Base-by-base conservation (phyloP, 2,329 filamentous ascomycete genomes). In the Alternaria ethzedia region DNA sequence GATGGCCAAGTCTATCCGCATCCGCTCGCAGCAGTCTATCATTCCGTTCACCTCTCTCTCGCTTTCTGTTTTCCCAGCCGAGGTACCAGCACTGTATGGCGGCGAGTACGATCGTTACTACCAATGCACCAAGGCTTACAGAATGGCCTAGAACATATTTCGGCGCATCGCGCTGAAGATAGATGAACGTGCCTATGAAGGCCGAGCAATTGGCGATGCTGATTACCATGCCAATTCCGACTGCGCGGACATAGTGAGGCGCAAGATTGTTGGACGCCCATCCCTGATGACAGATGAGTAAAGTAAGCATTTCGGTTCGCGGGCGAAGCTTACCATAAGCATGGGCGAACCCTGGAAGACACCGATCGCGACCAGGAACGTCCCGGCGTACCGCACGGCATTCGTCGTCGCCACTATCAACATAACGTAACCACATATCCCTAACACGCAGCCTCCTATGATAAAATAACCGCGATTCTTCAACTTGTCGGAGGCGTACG, bases 231-330 rank as follows among this genome's bases (percentile, higher is more conserved):
- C 85, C 86, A 0, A 84, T 79, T 3, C 82, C 82, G 41, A 88
- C 81, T 1, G 84, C 82, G 30, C 86, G 81, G 75, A 89, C 88
- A 72, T 87, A 88, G 73, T 88, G 86, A 3, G 86, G 86, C 13
- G 75, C 74, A 43, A 83, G 73, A 59, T 83, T 83, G 69, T 83
- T 83, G 7, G 81, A 66, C 2, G 80, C 73, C 82, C 82, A 83
- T 6, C 80, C 82, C 49, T 67, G 43, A 11, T 28, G 21, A 12
- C 26, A 5, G 20, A 10, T 68, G 15, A 64, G 61, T 21, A 20
- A 54, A 17, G 12, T 36, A n/a, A 25, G 5, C 21, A 17, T 15
- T 3, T 30, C 12, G 20, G 4, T 12, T 7, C 2, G 10, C 8
- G 15, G 3, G 20, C n/a, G n/a, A 20, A 21, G 49, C 62, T 30